These are phyloP conservation scores for Protostelium mycophagum DNA, from an alignment of 78 protist genomes.

Conservation along the genomic window DNA sequence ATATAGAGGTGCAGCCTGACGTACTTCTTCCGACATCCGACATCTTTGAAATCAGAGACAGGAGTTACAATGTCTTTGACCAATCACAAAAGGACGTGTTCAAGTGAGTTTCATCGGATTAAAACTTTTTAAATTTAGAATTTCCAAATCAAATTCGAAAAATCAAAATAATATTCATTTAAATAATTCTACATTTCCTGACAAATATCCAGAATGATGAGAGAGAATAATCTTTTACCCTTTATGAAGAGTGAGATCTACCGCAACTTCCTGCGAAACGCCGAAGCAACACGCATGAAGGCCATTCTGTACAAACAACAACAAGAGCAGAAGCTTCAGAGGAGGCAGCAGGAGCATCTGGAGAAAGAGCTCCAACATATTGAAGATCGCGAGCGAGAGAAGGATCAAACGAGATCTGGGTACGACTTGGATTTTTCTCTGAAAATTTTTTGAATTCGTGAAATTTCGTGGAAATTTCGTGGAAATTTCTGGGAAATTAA, in stretches of 20 bases:
- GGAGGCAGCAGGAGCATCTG: neutral
- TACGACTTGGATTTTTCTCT: no score
- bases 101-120: neutral
- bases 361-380: neutral
- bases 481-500: no score
- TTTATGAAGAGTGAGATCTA: neutral
- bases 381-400: neutral
- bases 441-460: no score
- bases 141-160: no score
- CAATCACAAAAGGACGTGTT: neutral
- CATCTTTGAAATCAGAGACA: neutral
- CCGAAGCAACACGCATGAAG: neutral
- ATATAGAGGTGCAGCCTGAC: neutral
- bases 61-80: neutral
- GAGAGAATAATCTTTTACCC: neutral
- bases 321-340: neutral
- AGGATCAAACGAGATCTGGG: no score
- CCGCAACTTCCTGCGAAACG: neutral
- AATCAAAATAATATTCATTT: no score
- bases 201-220: neutral
- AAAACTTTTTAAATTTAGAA: no score
- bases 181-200: neutral
- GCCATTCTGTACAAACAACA: neutral
- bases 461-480: no score
- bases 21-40: neutral